Evolutionary conservation across 2,329 filamentous ascomycete genomes (phyloP), one percentile per base, ranked within the genome.

Genomic region (Stagonosporopsis rhizophila): DNA sequence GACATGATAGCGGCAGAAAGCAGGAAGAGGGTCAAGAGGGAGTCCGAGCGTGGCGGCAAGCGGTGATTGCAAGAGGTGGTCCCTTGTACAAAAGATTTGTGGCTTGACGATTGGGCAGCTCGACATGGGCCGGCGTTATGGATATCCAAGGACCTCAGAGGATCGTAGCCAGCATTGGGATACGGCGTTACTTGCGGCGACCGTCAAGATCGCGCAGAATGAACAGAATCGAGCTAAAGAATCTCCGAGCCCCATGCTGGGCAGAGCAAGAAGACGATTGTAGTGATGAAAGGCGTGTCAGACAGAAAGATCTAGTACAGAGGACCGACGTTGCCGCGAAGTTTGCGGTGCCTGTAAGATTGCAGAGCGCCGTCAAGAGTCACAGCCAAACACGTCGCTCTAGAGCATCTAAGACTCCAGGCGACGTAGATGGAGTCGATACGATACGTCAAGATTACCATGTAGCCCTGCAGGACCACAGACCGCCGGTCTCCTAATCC

Each of bases 1-100:
- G 91, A 96, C 70, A 96, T 99, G 91, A 97, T 99, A 79, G 92
- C 92, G 12, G 89, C 91, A 69, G 95, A 98, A 79, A 92, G 88
- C 71, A 85, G 92, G 63, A 98, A 98, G 84, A 85, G 92, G 73
- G 85, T 93, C 74, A 96, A 93, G 84, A 86, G 90, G 63, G 93
- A 96, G 67, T 88, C 91, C 27, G 92, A 96, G 77, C 87, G 87
- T 74, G 83, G 83, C 68, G 83, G 86, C 61, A 88, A 89, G 81
- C 69, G 78, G 54, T 74, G 61, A 67, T 38, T 2, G 40, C 15
- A 64, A 58, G 59, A 64, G 53, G 38, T 46, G 58, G 48, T 41
- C 41, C 14, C 55, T 50, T 68, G 64, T 68, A 69, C 57, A 65
- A 67, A 65, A 67, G 60, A 65, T 57, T 44, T 41, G 44, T 55